Base-by-base conservation (phyloP, 306 rosid genomes). In the Pachyrhizus erosus region DNA sequence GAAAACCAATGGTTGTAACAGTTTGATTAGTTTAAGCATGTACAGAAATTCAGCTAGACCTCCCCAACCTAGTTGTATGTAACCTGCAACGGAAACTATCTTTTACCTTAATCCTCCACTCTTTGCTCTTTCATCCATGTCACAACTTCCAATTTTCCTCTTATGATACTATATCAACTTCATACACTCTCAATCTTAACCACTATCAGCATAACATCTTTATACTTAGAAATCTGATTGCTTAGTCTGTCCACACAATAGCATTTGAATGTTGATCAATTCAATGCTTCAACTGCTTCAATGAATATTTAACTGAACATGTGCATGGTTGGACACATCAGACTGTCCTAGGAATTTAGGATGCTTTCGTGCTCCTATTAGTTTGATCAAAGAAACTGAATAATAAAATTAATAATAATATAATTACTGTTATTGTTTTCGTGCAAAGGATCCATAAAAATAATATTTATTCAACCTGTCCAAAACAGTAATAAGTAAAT, bases 361-460 rank as follows among this genome's bases (percentile, higher is more conserved):
- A 69, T 69, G 34, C 52, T 21, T 69, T 40, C 33, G 39, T 40
- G 54, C 20, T 42, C 21, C 39, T 5, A 14, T 21, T 45, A 21
- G 57, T 21, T 70, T 43, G 13, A 43, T 70, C 58, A 70, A 70
- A 65, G 37, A 69, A 69, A 69, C 37, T 13, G 13, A 40, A 66
- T 9, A 66, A 34, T 27, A 62, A 33, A 27, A 27, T n/a, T n/a
- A n/a, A 27, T 34, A 66, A 18, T n/a, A n/a, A n/a, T 34, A 20
- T 10, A 18, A 64, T 15, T 31, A 64, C 9, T 31, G 8, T 17
- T 17, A 34, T 10, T 39, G 31, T 64, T 46, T 66, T 78, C 26
- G 18, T 31, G 40, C 52, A 66, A 78, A 10, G 37, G 23, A 18
- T 17, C 83, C 51, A 40, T 37, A 37, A 71, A 79, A 70, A 70